A percentile compares a stretch with the other conserved stretches of the same genome.
These are phyloP conservation scores for Primulina huaijiensis DNA, from an alignment of 257 asterid species.

Conservation along the genomic window DNA sequence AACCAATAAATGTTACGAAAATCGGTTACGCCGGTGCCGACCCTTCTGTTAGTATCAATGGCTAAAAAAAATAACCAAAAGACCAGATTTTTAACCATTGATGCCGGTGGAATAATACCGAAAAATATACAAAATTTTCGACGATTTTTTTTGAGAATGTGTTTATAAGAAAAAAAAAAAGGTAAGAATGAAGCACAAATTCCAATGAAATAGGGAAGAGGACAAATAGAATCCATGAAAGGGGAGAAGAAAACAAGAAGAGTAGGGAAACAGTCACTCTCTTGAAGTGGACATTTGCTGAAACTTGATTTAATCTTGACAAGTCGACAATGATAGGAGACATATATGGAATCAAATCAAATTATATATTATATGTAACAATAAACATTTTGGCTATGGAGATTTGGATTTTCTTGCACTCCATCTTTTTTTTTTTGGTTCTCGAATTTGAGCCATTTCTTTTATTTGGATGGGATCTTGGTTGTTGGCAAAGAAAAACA, in stretches of 20 bases:
- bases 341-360: background rate
- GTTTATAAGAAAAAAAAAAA: background rate
- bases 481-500: too few species aligned
- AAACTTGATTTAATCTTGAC: slow-evolving; percentile 33
- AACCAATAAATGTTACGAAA: too few species aligned
- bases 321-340: slow-evolving; percentile 27
- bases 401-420: slow-evolving; percentile 1
- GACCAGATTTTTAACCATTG: background rate
- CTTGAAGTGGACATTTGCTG: background rate
- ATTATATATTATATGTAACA: too few species aligned
- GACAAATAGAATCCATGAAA: background rate
- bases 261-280: background rate
- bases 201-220: background rate
- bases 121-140: too few species aligned
- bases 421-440: background rate
- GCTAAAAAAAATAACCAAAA: too few species aligned
- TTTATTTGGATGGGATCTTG: too few species aligned
- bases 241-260: background rate
- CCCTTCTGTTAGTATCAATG: too few species aligned
- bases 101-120: background rate
- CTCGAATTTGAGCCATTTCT: too few species aligned
- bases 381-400: background rate
- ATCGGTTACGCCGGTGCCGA: too few species aligned
- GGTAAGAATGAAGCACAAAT: background rate
- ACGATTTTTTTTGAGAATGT: background rate